Conservation (phyloP, 164 flowering plant genomes). For the Kingdonia uniflora region DNA sequence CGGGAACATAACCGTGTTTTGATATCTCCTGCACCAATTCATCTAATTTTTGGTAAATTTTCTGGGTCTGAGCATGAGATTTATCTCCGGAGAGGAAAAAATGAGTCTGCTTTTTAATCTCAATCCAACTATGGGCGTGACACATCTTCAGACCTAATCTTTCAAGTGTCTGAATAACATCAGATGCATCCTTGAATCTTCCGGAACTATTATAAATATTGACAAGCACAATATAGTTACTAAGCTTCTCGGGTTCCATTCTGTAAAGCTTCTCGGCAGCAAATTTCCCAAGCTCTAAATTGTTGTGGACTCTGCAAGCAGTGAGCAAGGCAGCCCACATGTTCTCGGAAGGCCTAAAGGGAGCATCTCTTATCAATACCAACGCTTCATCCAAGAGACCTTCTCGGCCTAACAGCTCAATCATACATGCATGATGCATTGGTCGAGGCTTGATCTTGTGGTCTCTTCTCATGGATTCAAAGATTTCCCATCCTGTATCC, state of each 20-base stretch:
- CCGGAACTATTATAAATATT: slow-evolving; percentile 63
- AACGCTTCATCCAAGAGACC: slow-evolving; percentile 68
- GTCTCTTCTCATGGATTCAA: slow-evolving; percentile 54
- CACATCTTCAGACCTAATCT: slow-evolving; percentile 56
- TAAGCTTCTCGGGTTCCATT: slow-evolving; percentile 68
- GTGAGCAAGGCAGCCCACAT: slow-evolving; percentile 91
- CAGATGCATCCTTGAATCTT: slow-evolving; percentile 51
- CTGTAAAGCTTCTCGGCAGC: slow-evolving; percentile 76
- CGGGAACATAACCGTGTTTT: slow-evolving; percentile 43
- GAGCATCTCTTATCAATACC: slow-evolving; percentile 54
- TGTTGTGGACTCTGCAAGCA: slow-evolving; percentile 63
- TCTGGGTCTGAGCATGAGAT: slow-evolving; percentile 32
- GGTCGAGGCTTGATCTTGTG: slow-evolving; percentile 62
- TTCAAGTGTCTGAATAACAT: slow-evolving; percentile 40
- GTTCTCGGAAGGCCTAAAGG: slow-evolving; percentile 52
- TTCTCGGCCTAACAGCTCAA: slow-evolving; percentile 60
- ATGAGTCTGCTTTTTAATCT: slow-evolving; percentile 42
- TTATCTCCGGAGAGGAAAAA: slow-evolving; percentile 54
- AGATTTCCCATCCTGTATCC: slow-evolving; percentile 57
- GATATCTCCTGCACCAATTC: slow-evolving; percentile 44
- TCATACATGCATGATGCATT: slow-evolving; percentile 81
- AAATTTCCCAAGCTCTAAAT: slow-evolving; percentile 65
- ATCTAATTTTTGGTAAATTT: slow-evolving; percentile 42
- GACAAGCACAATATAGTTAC: slow-evolving; percentile 59
- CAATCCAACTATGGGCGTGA: slow-evolving; percentile 75